Conservation (phyloP, 768 basidiomycete species). For the Neoboletus subvelutipes region DNA sequence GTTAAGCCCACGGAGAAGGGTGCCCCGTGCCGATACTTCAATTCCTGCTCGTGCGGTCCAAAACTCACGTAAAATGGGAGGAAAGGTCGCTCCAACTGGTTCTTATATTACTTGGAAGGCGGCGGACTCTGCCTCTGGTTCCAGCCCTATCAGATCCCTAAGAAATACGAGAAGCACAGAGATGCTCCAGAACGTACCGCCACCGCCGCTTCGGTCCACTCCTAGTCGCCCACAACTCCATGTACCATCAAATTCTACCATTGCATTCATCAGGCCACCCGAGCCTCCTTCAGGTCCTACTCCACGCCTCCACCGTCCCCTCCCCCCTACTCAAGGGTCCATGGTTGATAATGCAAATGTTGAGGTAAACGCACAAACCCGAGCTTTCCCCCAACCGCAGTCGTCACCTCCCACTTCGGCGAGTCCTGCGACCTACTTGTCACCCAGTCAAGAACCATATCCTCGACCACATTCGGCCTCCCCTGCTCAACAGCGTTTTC, state of each 20-base stretch:
- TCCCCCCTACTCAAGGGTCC: slow-evolving; percentile 31
- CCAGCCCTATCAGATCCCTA: slow-evolving; percentile 34
- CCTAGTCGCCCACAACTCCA: slow-evolving; percentile 32
- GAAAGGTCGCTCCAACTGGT: slow-evolving; percentile 23
- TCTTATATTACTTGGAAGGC: slow-evolving; percentile 29
- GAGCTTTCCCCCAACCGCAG: slow-evolving; percentile 27
- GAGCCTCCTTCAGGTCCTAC: slow-evolving; percentile 18
- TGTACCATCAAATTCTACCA: slow-evolving; percentile 18
- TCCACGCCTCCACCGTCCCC: slow-evolving; percentile 28
- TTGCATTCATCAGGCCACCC: slow-evolving; percentile 13
- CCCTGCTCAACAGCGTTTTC: slow-evolving; percentile 34
- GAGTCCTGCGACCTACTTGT: slow-evolving; percentile 32
- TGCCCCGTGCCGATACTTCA: slow-evolving; percentile 19
- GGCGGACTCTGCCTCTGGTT: slow-evolving; percentile 31
- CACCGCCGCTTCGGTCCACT: slow-evolving; percentile 25
- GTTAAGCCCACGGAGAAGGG: slow-evolving; percentile 19
- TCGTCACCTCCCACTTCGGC: slow-evolving; percentile 21
- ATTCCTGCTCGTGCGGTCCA: slow-evolving; percentile 23
- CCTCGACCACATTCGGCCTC: slow-evolving; percentile 63
- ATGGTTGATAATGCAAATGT: slow-evolving; percentile 16
- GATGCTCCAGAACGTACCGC: slow-evolving; percentile 22
- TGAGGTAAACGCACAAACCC: slow-evolving; percentile 18
- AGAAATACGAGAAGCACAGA: slow-evolving; percentile 33
- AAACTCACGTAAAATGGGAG: slow-evolving; percentile 18
- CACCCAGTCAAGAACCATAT: slow-evolving; percentile 55